Percentiles rank a stretch among this genome's conserved stretches.
Conservation (phyloP, 1,284 basidiomycete species). For the Trichosporon sp. region DNA sequence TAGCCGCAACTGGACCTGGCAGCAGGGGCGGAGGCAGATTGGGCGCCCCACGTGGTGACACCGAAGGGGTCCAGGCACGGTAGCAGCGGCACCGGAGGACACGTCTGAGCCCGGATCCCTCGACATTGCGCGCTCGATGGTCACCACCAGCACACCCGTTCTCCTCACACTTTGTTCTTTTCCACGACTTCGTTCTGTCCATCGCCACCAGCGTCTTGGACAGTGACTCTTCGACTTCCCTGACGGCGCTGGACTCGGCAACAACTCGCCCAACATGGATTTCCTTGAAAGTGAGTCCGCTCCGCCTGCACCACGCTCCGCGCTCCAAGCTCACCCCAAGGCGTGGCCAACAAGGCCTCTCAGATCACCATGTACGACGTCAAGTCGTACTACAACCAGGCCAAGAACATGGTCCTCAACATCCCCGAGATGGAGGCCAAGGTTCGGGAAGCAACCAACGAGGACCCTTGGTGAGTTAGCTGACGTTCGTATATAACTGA, state of each 20-base stretch:
- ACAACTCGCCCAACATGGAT: constrained; percentile 13
- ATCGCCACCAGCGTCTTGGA: not conserved
- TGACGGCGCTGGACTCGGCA: not conserved
- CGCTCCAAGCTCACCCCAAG: constrained; percentile 23
- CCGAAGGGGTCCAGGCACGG: not conserved
- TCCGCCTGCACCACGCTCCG: no score
- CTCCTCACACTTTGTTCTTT: not conserved
- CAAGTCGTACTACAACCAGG: constrained; percentile 90
- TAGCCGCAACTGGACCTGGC: not conserved
- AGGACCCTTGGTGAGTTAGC: constrained; percentile 80
- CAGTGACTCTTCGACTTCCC: not conserved
- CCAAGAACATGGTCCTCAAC: constrained; percentile 67
- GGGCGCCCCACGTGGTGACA: not conserved
- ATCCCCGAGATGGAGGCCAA: constrained; percentile 87
- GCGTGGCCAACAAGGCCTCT: constrained; percentile 46
- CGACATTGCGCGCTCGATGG: not conserved
- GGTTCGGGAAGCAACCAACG: constrained; percentile 94
- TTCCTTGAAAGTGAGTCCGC: constrained; percentile 9
- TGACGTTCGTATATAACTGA: not conserved
- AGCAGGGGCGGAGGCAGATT: not conserved
- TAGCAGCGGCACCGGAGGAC: not conserved
- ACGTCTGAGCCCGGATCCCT: not conserved
- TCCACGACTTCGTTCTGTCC: not conserved
- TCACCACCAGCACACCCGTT: not conserved
- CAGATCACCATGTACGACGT: constrained; percentile 70